Percentiles rank a stretch among this genome's conserved stretches.
phyloP scores from a whole-genome alignment of 1,284 basidiomycete genomes.

The Boletus austroedulis region DNA sequence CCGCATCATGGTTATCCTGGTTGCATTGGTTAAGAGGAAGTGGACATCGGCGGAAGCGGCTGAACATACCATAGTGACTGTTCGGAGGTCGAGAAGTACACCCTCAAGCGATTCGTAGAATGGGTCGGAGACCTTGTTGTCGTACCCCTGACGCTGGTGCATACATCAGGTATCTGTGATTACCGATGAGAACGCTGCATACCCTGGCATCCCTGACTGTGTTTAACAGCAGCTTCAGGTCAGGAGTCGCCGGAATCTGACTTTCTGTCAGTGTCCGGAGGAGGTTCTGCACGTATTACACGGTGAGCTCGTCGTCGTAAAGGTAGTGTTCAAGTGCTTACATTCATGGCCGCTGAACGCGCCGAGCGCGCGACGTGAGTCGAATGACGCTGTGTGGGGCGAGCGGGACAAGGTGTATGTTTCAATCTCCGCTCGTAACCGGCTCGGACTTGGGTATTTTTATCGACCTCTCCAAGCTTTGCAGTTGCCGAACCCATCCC shows the following conservation, averaged over 20 bases:
- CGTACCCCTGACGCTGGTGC: slow-evolving; percentile 54
- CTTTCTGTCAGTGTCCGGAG: slow-evolving; percentile 71
- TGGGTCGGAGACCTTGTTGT: slow-evolving; percentile 76
- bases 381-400: slow-evolving; percentile 33
- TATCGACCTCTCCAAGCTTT: neutral
- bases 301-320: slow-evolving; percentile 10
- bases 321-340: slow-evolving; percentile 1
- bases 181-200: slow-evolving; percentile 23
- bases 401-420: slow-evolving; percentile 33
- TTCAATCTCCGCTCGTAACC: slow-evolving; percentile 39
- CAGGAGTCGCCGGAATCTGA: slow-evolving; percentile 56
- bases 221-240: slow-evolving; percentile 69
- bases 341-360: slow-evolving; percentile 31
- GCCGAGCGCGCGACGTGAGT: slow-evolving; percentile 28
- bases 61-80: slow-evolving; percentile 66
- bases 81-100: slow-evolving; percentile 78
- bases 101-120: slow-evolving; percentile 92
- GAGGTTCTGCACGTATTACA: slow-evolving; percentile 56
- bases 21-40: slow-evolving; percentile 20
- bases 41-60: slow-evolving; percentile 2
- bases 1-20: slow-evolving; percentile 83
- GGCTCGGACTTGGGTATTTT: neutral
- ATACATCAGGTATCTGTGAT: slow-evolving; percentile 13
- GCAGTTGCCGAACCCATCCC: too few species aligned
- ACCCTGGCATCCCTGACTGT: slow-evolving; percentile 76